Conservation (phyloP, 2,329 filamentous ascomycete genomes). For the Ophiosphaerella korrae region DNA sequence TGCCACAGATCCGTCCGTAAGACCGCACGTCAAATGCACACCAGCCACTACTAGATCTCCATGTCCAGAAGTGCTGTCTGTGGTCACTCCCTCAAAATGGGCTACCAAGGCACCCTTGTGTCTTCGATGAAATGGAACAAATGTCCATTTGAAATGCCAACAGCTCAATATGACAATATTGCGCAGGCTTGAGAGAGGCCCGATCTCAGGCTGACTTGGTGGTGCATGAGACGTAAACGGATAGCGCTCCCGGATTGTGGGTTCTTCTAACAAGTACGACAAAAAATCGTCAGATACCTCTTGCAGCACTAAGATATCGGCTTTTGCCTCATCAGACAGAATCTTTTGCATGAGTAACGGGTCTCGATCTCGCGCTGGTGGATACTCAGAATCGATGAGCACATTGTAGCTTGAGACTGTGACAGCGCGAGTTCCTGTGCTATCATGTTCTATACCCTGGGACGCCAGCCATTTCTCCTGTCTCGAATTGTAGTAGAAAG, state of each 20-base stretch:
- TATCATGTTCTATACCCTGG: neutral
- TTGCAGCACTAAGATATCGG: conserved; percentile 57
- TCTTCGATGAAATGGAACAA: conserved; percentile 58
- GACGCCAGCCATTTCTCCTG: conserved; percentile 28
- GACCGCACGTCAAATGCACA: conserved; percentile 66
- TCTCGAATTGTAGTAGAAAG: conserved; percentile 36
- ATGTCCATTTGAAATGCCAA: conserved; percentile 61
- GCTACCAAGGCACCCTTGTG: conserved; percentile 65
- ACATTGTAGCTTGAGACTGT: conserved; percentile 53
- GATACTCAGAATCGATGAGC: conserved; percentile 47
- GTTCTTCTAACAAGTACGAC: conserved; percentile 57
- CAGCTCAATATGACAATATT: conserved; percentile 67
- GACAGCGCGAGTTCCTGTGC: conserved; percentile 20
- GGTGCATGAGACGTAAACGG: conserved; percentile 64
- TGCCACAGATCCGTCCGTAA: conserved; percentile 63
- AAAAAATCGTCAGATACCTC: conserved; percentile 71
- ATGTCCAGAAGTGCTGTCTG: conserved; percentile 15
- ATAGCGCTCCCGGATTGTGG: conserved; percentile 56
- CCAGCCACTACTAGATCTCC: conserved; percentile 57
- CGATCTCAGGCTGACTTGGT: conserved; percentile 57
- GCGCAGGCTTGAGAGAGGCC: conserved; percentile 63
- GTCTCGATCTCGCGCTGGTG: conserved; percentile 45
- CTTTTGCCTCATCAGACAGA: conserved; percentile 36
- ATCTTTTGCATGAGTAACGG: conserved; percentile 44
- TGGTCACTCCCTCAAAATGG: conserved; percentile 47